Conservation (phyloP, 352 stramenopile species). For the Globisporangium mamillatum region DNA sequence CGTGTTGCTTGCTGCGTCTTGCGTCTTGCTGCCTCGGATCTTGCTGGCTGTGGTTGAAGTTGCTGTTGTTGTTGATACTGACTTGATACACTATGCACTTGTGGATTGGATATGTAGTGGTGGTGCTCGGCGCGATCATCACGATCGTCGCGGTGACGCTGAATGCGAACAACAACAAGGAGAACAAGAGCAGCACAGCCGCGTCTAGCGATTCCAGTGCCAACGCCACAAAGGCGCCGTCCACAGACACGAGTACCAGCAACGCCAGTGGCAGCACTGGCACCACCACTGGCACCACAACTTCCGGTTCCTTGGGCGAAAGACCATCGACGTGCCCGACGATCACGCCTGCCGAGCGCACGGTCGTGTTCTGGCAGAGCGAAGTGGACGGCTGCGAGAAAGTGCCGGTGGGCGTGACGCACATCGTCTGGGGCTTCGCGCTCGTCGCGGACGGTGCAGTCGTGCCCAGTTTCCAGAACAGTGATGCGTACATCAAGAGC, state of each 20-base stretch:
- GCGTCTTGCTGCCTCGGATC: too few species aligned
- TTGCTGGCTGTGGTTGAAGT: too few species aligned
- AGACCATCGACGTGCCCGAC: constrained; percentile 21
- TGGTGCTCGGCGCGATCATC: constrained; percentile 37
- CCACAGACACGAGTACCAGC: neutral
- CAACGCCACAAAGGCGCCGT: neutral
- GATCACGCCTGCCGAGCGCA: constrained; percentile 47
- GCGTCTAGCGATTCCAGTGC: neutral
- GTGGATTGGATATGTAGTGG: constrained; percentile 16
- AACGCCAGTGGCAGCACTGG: constrained; percentile 9
- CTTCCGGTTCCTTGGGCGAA: neutral
- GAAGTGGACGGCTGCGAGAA: constrained; percentile 71
- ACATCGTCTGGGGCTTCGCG: constrained; percentile 76
- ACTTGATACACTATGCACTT: neutral
- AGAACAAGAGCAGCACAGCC: constrained; percentile 5
- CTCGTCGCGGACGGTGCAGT: constrained; percentile 51
- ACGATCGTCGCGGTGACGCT: constrained; percentile 34
- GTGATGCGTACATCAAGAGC: constrained; percentile 44
- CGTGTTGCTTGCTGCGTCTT: neutral
- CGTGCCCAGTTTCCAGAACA: constrained; percentile 56
- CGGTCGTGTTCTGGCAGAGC: constrained; percentile 78
- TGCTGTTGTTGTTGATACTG: too few species aligned
- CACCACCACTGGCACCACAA: neutral
- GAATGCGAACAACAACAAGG: constrained; percentile 23
- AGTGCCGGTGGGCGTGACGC: constrained; percentile 62